phyloP scores from a whole-genome alignment of 148 eudicot species.

The Vaccinium macrocarpon region DNA sequence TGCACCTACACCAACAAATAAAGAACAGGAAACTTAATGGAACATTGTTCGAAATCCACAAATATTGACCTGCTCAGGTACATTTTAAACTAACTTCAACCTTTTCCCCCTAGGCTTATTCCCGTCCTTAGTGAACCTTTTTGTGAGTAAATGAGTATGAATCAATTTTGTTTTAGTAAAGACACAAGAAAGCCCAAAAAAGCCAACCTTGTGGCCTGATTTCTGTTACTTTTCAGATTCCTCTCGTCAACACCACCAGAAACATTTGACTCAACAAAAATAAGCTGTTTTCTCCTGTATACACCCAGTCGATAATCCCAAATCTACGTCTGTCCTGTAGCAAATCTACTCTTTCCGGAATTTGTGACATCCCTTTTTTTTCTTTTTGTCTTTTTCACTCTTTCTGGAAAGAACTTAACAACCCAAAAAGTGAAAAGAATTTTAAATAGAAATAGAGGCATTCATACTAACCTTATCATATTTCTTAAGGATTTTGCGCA shows the following conservation, averaged over 20 bases:
- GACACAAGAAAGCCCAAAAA: too few relatives aligned
- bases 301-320: not conserved
- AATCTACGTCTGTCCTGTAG: not conserved
- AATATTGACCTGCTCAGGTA: not conserved
- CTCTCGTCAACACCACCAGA: not conserved
- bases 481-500: slow-evolving; percentile 40
- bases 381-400: too few relatives aligned
- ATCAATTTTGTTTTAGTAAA: not conserved
- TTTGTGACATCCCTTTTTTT: not conserved
- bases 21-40: not conserved
- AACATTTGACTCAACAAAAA: not conserved
- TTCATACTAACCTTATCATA: slow-evolving; percentile 35
- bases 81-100: not conserved
- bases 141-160: not conserved
- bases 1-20: slow-evolving; percentile 26
- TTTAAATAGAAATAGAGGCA: not conserved
- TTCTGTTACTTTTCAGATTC: not conserved
- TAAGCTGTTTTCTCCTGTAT: not conserved
- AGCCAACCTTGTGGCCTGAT: not conserved
- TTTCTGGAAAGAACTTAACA: not conserved
- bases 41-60: not conserved
- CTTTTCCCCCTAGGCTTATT: not conserved
- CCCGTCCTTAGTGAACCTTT: not conserved
- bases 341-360: not conserved
- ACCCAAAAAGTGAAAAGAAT: not conserved